Evolutionary conservation across 2,329 filamentous ascomycete species (phyloP).

Genomic region (Lasiodiplodia theobromae): DNA sequence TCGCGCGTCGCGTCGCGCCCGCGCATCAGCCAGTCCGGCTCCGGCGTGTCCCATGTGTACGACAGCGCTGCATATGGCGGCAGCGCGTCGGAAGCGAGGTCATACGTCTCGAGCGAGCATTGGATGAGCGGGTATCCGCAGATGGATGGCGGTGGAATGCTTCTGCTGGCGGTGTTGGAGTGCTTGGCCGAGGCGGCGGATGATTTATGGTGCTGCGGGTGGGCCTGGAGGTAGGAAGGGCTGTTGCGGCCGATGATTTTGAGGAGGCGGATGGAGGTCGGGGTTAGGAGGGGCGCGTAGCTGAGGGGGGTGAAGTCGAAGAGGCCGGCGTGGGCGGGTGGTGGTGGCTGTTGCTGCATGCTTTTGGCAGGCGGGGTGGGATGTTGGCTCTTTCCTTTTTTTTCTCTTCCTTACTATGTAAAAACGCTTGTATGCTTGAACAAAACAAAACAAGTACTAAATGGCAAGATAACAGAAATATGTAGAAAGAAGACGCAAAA

Average conservation of each 20-base stretch:
- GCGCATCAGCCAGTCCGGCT: neutral
- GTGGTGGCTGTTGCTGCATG: neutral
- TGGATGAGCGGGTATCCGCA: constrained; percentile 9
- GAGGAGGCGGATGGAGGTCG: constrained; percentile 18
- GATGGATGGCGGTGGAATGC: neutral
- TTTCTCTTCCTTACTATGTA: neutral
- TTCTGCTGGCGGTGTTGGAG: too few species aligned
- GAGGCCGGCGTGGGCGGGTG: neutral
- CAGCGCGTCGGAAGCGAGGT: neutral
- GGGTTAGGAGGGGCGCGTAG: constrained; percentile 6
- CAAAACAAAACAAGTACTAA: too few species aligned
- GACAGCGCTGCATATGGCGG: constrained; percentile 6
- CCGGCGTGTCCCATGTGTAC: constrained; percentile 9
- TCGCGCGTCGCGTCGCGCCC: neutral
- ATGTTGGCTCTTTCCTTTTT: neutral
- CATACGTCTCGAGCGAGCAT: neutral
- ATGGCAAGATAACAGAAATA: too few species aligned
- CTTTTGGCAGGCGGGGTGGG: neutral
- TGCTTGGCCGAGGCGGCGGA: neutral
- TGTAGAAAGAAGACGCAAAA: too few species aligned
- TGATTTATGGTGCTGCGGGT: neutral
- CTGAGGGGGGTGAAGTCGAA: constrained; percentile 8
- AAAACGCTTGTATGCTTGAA: too few species aligned
- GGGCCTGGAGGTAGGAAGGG: neutral
- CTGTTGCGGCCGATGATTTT: constrained; percentile 13